Evolutionary conservation across 2,329 filamentous ascomycete species (phyloP), one percentile per base, ranked within the genome.

Genomic region (Rachicladosporium sp.): DNA sequence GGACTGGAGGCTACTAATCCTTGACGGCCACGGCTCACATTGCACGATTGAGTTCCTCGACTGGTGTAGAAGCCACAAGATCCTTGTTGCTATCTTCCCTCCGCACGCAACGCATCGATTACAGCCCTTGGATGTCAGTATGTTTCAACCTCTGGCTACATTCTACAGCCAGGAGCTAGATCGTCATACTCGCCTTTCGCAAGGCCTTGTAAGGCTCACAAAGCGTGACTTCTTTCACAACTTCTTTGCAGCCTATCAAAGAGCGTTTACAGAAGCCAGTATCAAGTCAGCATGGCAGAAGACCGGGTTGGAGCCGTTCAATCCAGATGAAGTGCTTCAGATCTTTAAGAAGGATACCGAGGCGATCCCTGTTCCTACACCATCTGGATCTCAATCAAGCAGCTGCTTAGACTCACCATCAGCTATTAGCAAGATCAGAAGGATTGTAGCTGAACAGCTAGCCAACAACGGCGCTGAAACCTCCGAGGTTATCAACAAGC

Each of bases 61-160:
- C 33, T 40, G 27, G 40, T 32, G 36, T 37, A 11, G 32, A 29
- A 21, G 33, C 12, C 30, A 45, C 30, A 43, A 32, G 40, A 40
- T 43, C 8, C 31, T 45, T 21, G 27, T 43, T 10, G 43, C 38
- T 35, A 15, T 34, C 9, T 34, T 13, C 32, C 32, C 32, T 13
- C 32, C 32, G 13, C 32, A 34, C 11, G 13, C 32, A 12, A 43
- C 40, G 5, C 37, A 49, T 36, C 34, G 27, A 31, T 23, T 43
- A 15, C 40, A 49, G 39, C 45, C 43, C 15, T 35, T 46, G 10
- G 45, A 49, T 37, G 33, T 47, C 12, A 29, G 43, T 15, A 31
- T 43, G 10, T 42, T 46, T 21, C 31, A 34, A 11, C 41, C 39
- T 11, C 23, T 43, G 21, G 42, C 42, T 21, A 43, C n/a, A 9